A percentile compares a stretch with the other conserved stretches of the same genome.
Evolutionary conservation across 2,329 filamentous ascomycete species (phyloP).

Genomic region (Penicillium fuscoglaucum): DNA sequence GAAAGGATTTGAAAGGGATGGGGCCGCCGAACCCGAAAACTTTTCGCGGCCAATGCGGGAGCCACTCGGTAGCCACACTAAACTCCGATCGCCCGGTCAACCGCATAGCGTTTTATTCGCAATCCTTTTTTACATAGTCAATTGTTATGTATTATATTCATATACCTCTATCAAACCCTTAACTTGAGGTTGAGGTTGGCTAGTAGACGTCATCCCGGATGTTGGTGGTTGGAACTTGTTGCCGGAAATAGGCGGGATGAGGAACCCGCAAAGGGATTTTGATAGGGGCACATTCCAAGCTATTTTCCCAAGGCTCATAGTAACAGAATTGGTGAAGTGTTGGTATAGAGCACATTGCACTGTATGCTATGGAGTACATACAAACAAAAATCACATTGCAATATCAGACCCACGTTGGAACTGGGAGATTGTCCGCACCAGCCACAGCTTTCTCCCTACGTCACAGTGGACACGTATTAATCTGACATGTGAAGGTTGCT

Average conservation of each 20-base stretch:
- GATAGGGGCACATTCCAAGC: background rate
- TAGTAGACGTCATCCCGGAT: background rate
- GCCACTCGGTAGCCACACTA: conserved; percentile 14
- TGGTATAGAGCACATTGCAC: background rate
- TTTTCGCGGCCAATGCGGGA: conserved; percentile 35
- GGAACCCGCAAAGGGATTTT: background rate
- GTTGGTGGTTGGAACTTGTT: background rate
- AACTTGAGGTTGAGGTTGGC: background rate
- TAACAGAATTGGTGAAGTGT: background rate
- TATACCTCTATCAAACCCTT: background rate
- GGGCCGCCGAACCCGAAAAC: conserved; percentile 33
- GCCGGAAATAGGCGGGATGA: conserved; percentile 5
- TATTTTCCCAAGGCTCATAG: background rate
- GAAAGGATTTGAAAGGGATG: conserved; percentile 33
- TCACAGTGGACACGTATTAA: conserved; percentile 20
- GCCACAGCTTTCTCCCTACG: conserved; percentile 11
- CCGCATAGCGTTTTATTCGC: background rate
- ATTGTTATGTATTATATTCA: background rate
- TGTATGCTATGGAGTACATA: background rate
- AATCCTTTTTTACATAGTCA: background rate
- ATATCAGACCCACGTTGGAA: conserved; percentile 6
- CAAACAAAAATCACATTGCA: background rate
- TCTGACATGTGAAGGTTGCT: background rate
- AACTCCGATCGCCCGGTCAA: conserved; percentile 10
- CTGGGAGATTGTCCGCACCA: background rate